phyloP scores from a whole-genome alignment of 208 protist species.

The Phytomonas serpens region DNA sequence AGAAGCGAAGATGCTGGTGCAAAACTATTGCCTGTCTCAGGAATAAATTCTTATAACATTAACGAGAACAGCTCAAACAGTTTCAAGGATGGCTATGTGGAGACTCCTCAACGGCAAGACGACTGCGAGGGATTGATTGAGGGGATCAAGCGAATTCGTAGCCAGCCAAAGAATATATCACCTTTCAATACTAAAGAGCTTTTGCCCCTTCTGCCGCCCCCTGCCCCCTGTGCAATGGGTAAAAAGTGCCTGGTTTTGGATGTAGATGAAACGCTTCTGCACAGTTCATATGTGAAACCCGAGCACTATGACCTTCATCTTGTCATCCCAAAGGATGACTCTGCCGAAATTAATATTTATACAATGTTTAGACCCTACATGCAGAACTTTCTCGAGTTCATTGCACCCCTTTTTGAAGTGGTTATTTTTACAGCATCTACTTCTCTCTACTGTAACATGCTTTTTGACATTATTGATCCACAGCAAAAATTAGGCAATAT shows the following conservation, averaged over 20 bases:
- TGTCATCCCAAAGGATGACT: slow-evolving; percentile 44
- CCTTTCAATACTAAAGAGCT: slow-evolving; percentile 55
- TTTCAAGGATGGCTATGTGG: slow-evolving; percentile 9
- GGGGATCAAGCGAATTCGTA: slow-evolving; percentile 39
- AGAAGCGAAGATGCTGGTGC: background rate
- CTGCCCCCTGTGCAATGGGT: slow-evolving; percentile 20
- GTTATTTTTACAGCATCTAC: slow-evolving; percentile 86
- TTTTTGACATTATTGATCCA: slow-evolving; percentile 70
- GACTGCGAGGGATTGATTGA: slow-evolving; percentile 24
- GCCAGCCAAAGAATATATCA: slow-evolving; percentile 74
- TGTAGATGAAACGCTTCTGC: slow-evolving; percentile 87
- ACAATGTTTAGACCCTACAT: slow-evolving; percentile 75
- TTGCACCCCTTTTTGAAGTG: slow-evolving; percentile 77
- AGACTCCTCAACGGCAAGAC: background rate
- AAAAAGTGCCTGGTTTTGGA: slow-evolving; percentile 85
- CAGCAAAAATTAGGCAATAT: slow-evolving; percentile 45
- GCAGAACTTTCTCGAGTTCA: slow-evolving; percentile 61
- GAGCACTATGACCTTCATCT: slow-evolving; percentile 60
- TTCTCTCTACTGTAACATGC: slow-evolving; percentile 67
- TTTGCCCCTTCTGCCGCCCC: slow-evolving; percentile 55
- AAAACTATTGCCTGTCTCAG: slow-evolving; percentile 12
- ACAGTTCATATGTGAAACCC: slow-evolving; percentile 68
- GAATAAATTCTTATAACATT: slow-evolving; percentile 8
- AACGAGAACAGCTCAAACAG: slow-evolving; percentile 10
- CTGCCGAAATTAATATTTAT: slow-evolving; percentile 62